Conservation (phyloP, 176 grass and related monocot genomes). For the Ananas comosus region DNA sequence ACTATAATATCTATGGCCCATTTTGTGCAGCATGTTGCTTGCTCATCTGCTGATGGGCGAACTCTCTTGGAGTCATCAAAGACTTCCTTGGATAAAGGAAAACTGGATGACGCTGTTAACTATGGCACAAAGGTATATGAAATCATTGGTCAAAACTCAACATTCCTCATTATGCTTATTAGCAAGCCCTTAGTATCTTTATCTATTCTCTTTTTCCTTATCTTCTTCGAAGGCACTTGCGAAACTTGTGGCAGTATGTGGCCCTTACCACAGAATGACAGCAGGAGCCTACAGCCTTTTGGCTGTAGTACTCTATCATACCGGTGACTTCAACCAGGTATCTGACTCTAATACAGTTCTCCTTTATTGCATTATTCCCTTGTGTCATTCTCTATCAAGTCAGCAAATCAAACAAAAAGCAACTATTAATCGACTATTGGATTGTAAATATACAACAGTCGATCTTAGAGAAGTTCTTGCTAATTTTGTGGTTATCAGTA, state of each 20-base stretch:
- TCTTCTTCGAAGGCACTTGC: constrained; percentile 56
- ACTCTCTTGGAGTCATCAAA: constrained; percentile 97
- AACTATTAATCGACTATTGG: too few relatives aligned
- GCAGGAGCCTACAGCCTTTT: constrained; percentile 98
- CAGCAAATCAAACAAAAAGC: too few relatives aligned
- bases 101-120: constrained; percentile 97
- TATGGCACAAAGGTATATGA: constrained; percentile 79
- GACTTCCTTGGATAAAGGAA: constrained; percentile 95
- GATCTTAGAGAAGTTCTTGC: too few relatives aligned
- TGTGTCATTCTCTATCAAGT: constrained; percentile 14
- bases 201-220: not conserved
- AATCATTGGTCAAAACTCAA: constrained; percentile 9
- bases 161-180: not conserved
- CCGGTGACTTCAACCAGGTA: constrained; percentile 99
- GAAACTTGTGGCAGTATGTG: constrained; percentile 98
- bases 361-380: not conserved
- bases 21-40: constrained; percentile 75
- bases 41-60: constrained; percentile 92
- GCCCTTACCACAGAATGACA: constrained; percentile 98
- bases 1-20: not conserved
- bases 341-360: not conserved
- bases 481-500: too few relatives aligned
- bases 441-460: too few relatives aligned
- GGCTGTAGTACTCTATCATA: constrained; percentile 98
- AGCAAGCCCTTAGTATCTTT: not conserved